These are phyloP conservation scores for Beta vulgaris DNA, from an alignment of 148 eudicot species.

Conservation along the genomic window DNA sequence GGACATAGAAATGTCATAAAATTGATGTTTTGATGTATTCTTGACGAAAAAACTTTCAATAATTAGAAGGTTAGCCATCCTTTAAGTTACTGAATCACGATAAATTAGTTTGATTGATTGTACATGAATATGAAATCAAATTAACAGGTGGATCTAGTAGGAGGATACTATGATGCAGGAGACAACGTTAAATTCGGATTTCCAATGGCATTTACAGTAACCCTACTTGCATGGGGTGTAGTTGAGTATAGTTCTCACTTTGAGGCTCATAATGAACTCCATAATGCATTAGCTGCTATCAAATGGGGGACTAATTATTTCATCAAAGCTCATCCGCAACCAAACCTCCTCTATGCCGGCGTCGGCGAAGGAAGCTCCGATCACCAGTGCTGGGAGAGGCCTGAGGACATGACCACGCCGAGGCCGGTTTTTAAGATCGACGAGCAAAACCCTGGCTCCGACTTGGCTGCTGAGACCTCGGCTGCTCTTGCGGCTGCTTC, in stretches of 20 bases:
- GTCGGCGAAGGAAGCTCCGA: slow-evolving; percentile 34
- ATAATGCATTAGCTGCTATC: slow-evolving; percentile 41
- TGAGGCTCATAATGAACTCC: slow-evolving; percentile 27
- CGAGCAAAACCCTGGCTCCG: slow-evolving; percentile 45
- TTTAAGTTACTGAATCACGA: no score
- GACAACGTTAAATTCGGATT: slow-evolving; percentile 54
- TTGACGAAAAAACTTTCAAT: no score
- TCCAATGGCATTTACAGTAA: slow-evolving; percentile 45
- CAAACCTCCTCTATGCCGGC: slow-evolving; percentile 35
- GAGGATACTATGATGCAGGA: slow-evolving; percentile 54
- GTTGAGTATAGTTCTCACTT: slow-evolving; percentile 38
- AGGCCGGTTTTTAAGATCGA: slow-evolving; percentile 38
- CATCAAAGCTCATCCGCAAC: slow-evolving; percentile 43
- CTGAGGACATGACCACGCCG: slow-evolving; percentile 57
- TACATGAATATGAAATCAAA: no score
- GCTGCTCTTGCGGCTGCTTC: slow-evolving; percentile 52
- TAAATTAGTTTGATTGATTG: no score
- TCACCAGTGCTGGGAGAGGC: slow-evolving; percentile 54
- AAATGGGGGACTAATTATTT: slow-evolving; percentile 67
- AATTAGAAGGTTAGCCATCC: no score
- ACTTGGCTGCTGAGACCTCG: slow-evolving; percentile 50
- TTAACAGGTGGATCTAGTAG: slow-evolving; percentile 47
- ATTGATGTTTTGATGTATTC: no score
- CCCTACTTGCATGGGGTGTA: slow-evolving; percentile 56
- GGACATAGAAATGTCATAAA: no score